phyloP scores from a whole-genome alignment of 1,284 basidiomycete genomes.

The Ceratobasidium papillatum region DNA sequence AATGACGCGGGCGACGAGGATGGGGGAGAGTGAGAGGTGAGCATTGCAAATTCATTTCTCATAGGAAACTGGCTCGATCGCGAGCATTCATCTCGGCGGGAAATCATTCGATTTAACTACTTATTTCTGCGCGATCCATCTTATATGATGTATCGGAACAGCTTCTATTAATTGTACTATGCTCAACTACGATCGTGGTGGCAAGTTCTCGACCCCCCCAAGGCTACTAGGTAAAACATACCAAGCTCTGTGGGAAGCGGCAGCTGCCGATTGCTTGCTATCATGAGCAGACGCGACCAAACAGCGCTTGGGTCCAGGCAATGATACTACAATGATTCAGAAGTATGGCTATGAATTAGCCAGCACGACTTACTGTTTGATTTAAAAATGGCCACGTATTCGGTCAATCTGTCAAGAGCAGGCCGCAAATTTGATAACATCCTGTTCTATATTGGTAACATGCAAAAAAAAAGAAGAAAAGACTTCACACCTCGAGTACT shows the following conservation, averaged over 20 bases:
- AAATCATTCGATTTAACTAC: not conserved
- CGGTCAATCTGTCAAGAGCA: too few relatives aligned
- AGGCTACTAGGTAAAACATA: not conserved
- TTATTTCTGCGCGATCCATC: not conserved
- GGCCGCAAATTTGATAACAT: too few relatives aligned
- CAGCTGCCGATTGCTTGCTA: slow-evolving; percentile 11
- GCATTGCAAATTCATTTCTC: not conserved
- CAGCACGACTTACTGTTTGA: too few relatives aligned
- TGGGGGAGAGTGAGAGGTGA: not conserved
- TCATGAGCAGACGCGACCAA: too few relatives aligned
- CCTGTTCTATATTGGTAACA: too few relatives aligned
- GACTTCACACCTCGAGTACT: too few relatives aligned
- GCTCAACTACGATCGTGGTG: not conserved
- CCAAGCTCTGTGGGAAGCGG: not conserved
- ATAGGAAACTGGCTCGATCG: not conserved
- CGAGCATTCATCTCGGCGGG: too few relatives aligned
- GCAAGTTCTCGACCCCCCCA: not conserved
- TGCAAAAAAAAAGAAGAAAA: too few relatives aligned
- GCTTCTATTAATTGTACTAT: not conserved
- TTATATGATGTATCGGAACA: not conserved
- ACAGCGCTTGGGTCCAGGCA: too few relatives aligned
- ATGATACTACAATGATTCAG: too few relatives aligned
- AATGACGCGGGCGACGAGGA: not conserved
- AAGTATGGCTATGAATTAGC: too few relatives aligned
- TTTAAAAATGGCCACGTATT: too few relatives aligned